A percentile compares a stretch with the other conserved stretches of the same genome.
Conservation (phyloP, 768 basidiomycete genomes). For the Russula vinacea region DNA sequence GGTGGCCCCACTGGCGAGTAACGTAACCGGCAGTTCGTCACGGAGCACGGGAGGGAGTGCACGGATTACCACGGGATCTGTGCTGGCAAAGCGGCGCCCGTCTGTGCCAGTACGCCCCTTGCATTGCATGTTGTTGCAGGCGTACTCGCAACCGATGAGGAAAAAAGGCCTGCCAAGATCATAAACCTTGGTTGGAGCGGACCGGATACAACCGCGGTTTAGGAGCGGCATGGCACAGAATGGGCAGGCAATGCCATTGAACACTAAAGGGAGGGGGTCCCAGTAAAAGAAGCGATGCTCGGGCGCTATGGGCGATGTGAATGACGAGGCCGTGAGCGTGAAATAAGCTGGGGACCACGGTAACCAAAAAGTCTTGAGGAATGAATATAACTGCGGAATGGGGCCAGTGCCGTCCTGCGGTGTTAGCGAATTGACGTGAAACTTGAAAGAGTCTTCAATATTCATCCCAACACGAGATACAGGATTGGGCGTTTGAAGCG, state of each 20-base stretch:
- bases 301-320: conserved; percentile 62
- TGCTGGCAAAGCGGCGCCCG: conserved; percentile 66
- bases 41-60: conserved; percentile 63
- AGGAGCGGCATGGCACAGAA: conserved; percentile 55
- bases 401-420: conserved; percentile 45
- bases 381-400: conserved; percentile 70
- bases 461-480: conserved; percentile 56
- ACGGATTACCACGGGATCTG: conserved; percentile 66
- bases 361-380: conserved; percentile 81
- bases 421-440: conserved; percentile 64
- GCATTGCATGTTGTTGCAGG: conserved; percentile 55
- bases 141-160: conserved; percentile 81
- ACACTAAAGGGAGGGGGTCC: conserved; percentile 80
- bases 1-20: conserved; percentile 53
- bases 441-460: conserved; percentile 76
- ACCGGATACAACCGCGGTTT: conserved; percentile 69
- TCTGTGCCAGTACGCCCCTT: conserved; percentile 44
- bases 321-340: conserved; percentile 68
- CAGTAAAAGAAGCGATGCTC: conserved; percentile 82
- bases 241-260: conserved; percentile 78
- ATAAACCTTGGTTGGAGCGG: conserved; percentile 74
- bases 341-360: conserved; percentile 77
- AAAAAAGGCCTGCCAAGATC: conserved; percentile 79
- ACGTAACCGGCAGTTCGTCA: conserved; percentile 69
- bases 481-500: conserved; percentile 62